Percentiles rank a stretch among this genome's conserved stretches.
phyloP scores from a whole-genome alignment of 2,329 filamentous ascomycete genomes.

The Cryphonectria japonica region DNA sequence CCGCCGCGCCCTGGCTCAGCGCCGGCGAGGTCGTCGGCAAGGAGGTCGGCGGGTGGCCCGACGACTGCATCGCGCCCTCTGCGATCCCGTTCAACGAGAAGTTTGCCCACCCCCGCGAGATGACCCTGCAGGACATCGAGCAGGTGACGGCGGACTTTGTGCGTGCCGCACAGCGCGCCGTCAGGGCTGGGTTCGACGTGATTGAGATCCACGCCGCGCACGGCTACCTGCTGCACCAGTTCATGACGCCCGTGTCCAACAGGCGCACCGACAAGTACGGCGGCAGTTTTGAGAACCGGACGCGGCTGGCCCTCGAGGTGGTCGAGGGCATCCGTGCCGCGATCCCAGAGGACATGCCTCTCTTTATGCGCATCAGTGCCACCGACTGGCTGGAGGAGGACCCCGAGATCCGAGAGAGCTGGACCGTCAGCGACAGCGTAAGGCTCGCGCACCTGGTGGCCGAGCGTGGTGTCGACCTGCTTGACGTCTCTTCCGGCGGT shows the following conservation, averaged over 20 bases:
- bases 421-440: conserved; percentile 68
- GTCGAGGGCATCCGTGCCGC: conserved; percentile 63
- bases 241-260: conserved; percentile 73
- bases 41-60: conserved; percentile 49
- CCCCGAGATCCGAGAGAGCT: conserved; percentile 51
- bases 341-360: conserved; percentile 69
- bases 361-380: conserved; percentile 74
- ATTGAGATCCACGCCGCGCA: conserved; percentile 79
- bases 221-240: conserved; percentile 74
- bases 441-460: conserved; percentile 67
- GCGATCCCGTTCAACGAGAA: conserved; percentile 36
- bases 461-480: conserved; percentile 70
- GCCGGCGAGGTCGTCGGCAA: conserved; percentile 52
- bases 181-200: conserved; percentile 68
- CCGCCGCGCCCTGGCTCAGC: conserved; percentile 60
- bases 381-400: conserved; percentile 75
- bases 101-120: conserved; percentile 53
- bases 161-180: conserved; percentile 55
- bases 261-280: conserved; percentile 69
- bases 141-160: conserved; percentile 63
- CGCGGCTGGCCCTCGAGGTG: conserved; percentile 68
- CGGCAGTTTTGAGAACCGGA: conserved; percentile 73
- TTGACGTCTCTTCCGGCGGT: conserved; percentile 74
- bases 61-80: conserved; percentile 42
- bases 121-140: conserved; percentile 69